Percentiles rank a stretch among this genome's conserved stretches.
Evolutionary conservation across 108 stramenopile species (phyloP).

Genomic region (Skeletonema costatum): DNA sequence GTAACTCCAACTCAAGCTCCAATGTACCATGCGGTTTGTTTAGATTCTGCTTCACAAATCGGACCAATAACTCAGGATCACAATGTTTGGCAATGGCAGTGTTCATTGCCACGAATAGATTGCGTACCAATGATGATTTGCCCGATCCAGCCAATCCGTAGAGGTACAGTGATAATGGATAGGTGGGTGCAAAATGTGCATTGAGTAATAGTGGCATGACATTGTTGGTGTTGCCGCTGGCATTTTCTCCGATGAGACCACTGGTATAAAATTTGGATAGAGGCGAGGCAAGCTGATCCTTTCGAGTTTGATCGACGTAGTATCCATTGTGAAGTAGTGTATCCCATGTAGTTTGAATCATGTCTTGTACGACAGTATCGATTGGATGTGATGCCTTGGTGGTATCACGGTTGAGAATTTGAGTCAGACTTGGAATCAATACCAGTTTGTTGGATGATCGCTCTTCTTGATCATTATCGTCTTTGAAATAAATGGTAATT

Average conservation of each 20-base stretch:
- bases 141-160: constrained; percentile 66
- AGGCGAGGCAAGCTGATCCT: constrained; percentile 24
- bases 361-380: constrained; percentile 36
- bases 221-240: constrained; percentile 19
- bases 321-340: constrained; percentile 53
- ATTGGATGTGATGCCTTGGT: constrained; percentile 2
- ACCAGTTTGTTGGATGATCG: constrained; percentile 19
- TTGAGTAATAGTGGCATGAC: constrained; percentile 44
- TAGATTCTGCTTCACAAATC: constrained; percentile 81
- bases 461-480: constrained; percentile 32
- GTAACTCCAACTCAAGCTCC: constrained; percentile 58
- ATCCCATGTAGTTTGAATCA: constrained; percentile 60
- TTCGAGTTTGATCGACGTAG: constrained; percentile 40
- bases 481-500: constrained; percentile 62
- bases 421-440: constrained; percentile 50
- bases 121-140: constrained; percentile 63
- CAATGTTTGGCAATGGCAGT: constrained; percentile 41
- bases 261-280: constrained; percentile 44
- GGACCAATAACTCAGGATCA: constrained; percentile 65
- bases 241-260: constrained; percentile 31
- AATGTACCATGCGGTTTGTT: constrained; percentile 58
- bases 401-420: constrained; percentile 26
- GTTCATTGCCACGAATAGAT: constrained; percentile 53
- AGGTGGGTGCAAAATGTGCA: constrained; percentile 64
- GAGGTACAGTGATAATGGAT: constrained; percentile 66